Evolutionary conservation across 345 rosid genomes (phyloP).

Genomic region (Zanthoxylum bungeanum): DNA sequence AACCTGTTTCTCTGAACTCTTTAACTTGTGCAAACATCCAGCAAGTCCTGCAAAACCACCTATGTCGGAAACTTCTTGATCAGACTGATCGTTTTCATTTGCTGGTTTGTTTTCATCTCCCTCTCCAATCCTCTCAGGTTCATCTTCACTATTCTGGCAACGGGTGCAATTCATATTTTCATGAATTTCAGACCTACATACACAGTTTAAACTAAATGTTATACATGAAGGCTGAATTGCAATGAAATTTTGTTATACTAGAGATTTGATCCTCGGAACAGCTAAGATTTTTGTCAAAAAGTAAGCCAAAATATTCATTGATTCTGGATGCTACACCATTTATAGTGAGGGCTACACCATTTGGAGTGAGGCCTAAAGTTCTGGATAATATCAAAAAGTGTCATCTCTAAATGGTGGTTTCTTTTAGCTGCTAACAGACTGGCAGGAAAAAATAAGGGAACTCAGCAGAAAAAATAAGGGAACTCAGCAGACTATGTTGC

Average conservation of each 20-base stretch:
- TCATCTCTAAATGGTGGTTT: neutral
- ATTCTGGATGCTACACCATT: neutral
- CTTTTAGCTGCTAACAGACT: neutral
- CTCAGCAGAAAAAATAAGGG: neutral
- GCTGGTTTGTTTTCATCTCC: conserved; percentile 31
- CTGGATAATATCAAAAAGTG: neutral
- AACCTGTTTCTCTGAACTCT: conserved; percentile 87
- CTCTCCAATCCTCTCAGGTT: conserved; percentile 25
- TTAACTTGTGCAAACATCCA: conserved; percentile 62
- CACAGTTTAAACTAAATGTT: conserved; percentile 7
- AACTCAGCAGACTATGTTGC: neutral
- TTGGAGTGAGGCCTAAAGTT: neutral
- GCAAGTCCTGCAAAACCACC: conserved; percentile 87
- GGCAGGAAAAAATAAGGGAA: neutral
- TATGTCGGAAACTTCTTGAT: conserved; percentile 45
- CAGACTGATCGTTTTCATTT: conserved; percentile 20
- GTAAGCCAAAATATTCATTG: neutral
- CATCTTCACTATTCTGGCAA: conserved; percentile 39
- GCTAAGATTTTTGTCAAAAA: neutral
- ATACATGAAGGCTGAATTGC: neutral
- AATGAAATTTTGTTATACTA: neutral
- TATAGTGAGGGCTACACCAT: neutral
- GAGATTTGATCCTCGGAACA: neutral
- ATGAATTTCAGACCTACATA: conserved; percentile 83
- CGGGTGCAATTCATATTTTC: conserved; percentile 78